phyloP scores from a whole-genome alignment of 768 basidiomycete species.

The Hericium coralloides region DNA sequence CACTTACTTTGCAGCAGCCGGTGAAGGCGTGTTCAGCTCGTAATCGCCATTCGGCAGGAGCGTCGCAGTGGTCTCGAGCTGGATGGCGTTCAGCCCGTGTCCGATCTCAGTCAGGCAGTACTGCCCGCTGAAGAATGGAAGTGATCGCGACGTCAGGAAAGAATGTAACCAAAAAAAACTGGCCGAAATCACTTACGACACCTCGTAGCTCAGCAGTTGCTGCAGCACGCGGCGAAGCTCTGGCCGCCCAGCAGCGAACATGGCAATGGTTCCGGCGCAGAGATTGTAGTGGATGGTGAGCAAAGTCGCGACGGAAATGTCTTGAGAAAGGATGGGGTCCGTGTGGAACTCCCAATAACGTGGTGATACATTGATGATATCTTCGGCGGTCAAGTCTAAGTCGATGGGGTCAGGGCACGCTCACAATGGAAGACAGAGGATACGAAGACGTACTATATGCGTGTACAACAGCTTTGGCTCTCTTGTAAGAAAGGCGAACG shows the following conservation, averaged over 20 bases:
- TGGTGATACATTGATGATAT: slow-evolving; percentile 19
- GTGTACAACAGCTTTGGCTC: slow-evolving; percentile 1
- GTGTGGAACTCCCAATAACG: slow-evolving; percentile 29
- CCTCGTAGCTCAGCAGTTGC: slow-evolving; percentile 14
- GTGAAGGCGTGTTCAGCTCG: slow-evolving; percentile 27
- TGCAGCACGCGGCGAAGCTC: slow-evolving; percentile 19
- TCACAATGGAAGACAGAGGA: neutral
- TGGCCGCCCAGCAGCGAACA: slow-evolving; percentile 15
- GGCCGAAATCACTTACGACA: neutral
- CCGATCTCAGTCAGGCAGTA: slow-evolving; percentile 36
- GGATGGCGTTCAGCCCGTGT: slow-evolving; percentile 33
- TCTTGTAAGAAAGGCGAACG: slow-evolving; percentile 1
- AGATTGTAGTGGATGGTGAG: slow-evolving; percentile 31
- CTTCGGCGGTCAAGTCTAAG: slow-evolving; percentile 20
- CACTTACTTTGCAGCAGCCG: slow-evolving; percentile 29
- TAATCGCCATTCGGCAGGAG: slow-evolving; percentile 28
- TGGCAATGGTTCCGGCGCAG: slow-evolving; percentile 26
- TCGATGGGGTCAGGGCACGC: neutral
- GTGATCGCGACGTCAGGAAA: too few species aligned
- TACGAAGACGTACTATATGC: slow-evolving; percentile 9
- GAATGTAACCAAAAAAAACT: too few species aligned
- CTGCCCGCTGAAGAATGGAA: slow-evolving; percentile 24
- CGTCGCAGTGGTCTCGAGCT: slow-evolving; percentile 35
- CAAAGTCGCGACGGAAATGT: slow-evolving; percentile 23
- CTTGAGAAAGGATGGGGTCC: slow-evolving; percentile 22